Evolutionary conservation across 1,139 yeast species (phyloP), one percentile per base, ranked within the genome.

Genomic region (Debaryomycetaceae sp.): DNA sequence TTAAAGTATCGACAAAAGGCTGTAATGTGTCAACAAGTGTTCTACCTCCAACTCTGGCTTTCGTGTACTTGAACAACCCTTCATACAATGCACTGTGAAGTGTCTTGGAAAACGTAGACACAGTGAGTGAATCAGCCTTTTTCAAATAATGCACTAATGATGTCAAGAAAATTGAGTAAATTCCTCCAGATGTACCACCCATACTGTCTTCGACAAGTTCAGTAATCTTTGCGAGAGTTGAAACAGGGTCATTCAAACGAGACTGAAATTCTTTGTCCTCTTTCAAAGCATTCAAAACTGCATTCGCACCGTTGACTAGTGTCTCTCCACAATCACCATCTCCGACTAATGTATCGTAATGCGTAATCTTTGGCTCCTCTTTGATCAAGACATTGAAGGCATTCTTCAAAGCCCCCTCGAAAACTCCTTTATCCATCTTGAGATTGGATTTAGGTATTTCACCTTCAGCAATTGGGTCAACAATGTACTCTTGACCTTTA

Each of bases 291-390:
- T 75, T 67, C 38, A 80, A 67, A 38, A 91, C 78, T 1, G 89
- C 89, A 45, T 83, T 76, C 23, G 91, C 95, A 39, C 97, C 97
- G 27, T 80, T 77, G 13, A 83, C 88, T 50, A 91, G 69, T 0
- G 97, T 91, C 57, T 88, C 95, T 40, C 98, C 98, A 67, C 97
- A 90, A 62, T 91, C 98, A 54, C 98, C 98, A 63, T 91, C 98
- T 49, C 98, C 98, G 1, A 93, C 97, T 54, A 83, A 75, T 2
- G 95, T 87, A 58, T 91, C 98, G 55, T 86, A 83, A 49, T 81
- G 78, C 0, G 97, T 91, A 57, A 91, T 85, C 53, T 80, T 77
- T 5, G 96, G 95, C 62, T 90, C 97, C 69, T 63, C 74, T 58
- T 62, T 75, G 55, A 63, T 78, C 60, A 64, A 66, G 42, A 55